Evolutionary conservation across 495 filamentous ascomycete genomes (phyloP).

Genomic region (Trichoderma orchidacearum): DNA sequence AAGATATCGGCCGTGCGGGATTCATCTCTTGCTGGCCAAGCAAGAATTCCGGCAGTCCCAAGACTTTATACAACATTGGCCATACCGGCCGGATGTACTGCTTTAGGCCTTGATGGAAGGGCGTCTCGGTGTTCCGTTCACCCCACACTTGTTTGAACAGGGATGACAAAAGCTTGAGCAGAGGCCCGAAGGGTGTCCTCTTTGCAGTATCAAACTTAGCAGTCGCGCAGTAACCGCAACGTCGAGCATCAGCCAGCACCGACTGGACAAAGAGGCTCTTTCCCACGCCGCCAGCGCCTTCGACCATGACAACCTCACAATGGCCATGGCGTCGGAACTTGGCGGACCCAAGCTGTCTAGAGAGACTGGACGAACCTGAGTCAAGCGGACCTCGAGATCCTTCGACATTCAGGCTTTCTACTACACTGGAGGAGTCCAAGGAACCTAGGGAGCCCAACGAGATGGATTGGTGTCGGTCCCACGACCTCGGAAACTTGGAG

Average conservation of each 20-base stretch:
- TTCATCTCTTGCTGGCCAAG: slow-evolving; percentile 25
- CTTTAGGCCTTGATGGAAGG: slow-evolving; percentile 65
- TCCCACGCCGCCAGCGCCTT: slow-evolving; percentile 63
- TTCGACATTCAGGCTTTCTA: slow-evolving; percentile 17
- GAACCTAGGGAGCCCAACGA: slow-evolving; percentile 9
- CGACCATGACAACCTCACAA: slow-evolving; percentile 68
- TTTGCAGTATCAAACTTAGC: slow-evolving; percentile 77
- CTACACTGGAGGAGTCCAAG: slow-evolving; percentile 14
- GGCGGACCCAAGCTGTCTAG: slow-evolving; percentile 29
- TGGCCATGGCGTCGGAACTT: slow-evolving; percentile 53
- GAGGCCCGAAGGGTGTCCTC: slow-evolving; percentile 69
- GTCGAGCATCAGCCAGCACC: slow-evolving; percentile 58
- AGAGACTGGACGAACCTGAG: slow-evolving; percentile 20
- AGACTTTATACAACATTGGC: slow-evolving; percentile 59
- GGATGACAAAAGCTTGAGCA: slow-evolving; percentile 66
- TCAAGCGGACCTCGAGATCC: slow-evolving; percentile 14
- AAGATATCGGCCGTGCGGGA: slow-evolving; percentile 9
- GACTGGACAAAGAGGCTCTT: slow-evolving; percentile 75
- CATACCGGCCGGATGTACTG: slow-evolving; percentile 63
- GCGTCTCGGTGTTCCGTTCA: slow-evolving; percentile 69
- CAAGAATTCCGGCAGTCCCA: slow-evolving; percentile 68
- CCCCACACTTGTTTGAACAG: slow-evolving; percentile 86
- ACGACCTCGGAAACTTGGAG: slow-evolving; percentile 14
- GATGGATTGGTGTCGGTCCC: slow-evolving; percentile 21
- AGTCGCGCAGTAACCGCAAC: slow-evolving; percentile 65